These are phyloP conservation scores for Candida verbasci DNA, from an alignment of 805 yeast genomes.

Conservation along the genomic window DNA sequence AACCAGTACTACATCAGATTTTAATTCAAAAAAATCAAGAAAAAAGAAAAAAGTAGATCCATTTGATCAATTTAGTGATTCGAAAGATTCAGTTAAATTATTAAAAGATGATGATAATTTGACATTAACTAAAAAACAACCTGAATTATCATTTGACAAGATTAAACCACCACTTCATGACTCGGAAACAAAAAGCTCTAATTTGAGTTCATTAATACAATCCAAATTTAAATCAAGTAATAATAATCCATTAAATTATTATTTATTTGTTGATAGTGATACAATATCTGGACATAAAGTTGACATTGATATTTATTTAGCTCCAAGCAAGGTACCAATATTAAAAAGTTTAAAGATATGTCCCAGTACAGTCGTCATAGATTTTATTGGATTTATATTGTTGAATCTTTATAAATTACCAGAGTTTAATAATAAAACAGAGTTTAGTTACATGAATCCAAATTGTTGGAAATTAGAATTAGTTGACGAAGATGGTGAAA, in stretches of 20 bases:
- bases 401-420: conserved; percentile 21
- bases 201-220: conserved; percentile 42
- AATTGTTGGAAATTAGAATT: conserved; percentile 73
- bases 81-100: conserved; percentile 4
- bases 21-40: conserved; percentile 12
- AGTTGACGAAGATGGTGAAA: conserved; percentile 91
- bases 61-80: conserved; percentile 10
- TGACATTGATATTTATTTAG: conserved; percentile 25
- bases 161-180: conserved; percentile 8
- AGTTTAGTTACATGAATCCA: conserved; percentile 38
- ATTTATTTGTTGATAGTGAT: conserved; percentile 21
- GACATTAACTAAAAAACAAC: conserved; percentile 3
- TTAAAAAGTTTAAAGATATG: conserved; percentile 20
- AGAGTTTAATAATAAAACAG: conserved; percentile 15
- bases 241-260: conserved; percentile 42
- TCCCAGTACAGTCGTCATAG: conserved; percentile 27
- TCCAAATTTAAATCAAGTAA: conserved; percentile 29
- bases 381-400: conserved; percentile 39
- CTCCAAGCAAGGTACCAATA: conserved; percentile 26
- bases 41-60: conserved; percentile 17
- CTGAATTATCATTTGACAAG: conserved; percentile 19
- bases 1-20: conserved; percentile 10
- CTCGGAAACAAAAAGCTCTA: conserved; percentile 19
- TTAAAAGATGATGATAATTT: conserved; percentile 1
- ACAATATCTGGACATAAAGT: conserved; percentile 5